Evolutionary conservation across 352 stramenopile species (phyloP), one percentile per base, ranked within the genome.

Genomic region (Pythium aristosporum): DNA sequence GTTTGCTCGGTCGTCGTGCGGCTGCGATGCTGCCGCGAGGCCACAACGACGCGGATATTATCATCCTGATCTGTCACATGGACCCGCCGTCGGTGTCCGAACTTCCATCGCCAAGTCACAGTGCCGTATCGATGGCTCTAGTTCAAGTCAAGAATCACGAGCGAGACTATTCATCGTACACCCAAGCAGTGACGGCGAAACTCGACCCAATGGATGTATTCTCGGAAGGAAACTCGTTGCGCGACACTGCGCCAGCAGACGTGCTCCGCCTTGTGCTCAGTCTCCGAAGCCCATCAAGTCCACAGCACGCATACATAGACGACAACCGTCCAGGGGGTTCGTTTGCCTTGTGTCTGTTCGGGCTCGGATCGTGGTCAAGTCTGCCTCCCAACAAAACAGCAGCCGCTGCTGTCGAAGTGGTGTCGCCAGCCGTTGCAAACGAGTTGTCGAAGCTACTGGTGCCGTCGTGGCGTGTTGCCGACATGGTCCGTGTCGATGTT

Each of bases 101-200:
- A 39, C 8, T 2, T 11, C 20, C 21, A 21, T 32, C 46, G 20
- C 5, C 46, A n/a, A 52, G 11, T 13, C 48, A 41, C 36, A 21
- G 52, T 25, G 25, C n/a, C 30, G 62, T 71, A 8, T 68, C 67
- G n/a, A 71, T 65, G 42, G 65, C 68, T n/a, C 25, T 68, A 11
- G 20, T 71, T 0, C 62, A 63, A 53, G 63, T 71, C 3, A 61
- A 61, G 28, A 63, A 63, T n/a, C 32, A 43, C 6, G 47, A 43
- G 28, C 18, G n/a, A 9, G 30, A 37, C 52, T 34, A 20, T 41
- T 41, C 37, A 15, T 13, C 39, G 37, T 37, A 41, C 25, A 5
- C 5, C 7, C 16, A 59, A 13, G 39, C 39, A 8, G 52, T 34
- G 8, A 59, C 52, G 15, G 12, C 34, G 37, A 39, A 49, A 12